Base-by-base conservation (phyloP, 805 yeast genomes). In the Metschnikowia santaceciliae region DNA sequence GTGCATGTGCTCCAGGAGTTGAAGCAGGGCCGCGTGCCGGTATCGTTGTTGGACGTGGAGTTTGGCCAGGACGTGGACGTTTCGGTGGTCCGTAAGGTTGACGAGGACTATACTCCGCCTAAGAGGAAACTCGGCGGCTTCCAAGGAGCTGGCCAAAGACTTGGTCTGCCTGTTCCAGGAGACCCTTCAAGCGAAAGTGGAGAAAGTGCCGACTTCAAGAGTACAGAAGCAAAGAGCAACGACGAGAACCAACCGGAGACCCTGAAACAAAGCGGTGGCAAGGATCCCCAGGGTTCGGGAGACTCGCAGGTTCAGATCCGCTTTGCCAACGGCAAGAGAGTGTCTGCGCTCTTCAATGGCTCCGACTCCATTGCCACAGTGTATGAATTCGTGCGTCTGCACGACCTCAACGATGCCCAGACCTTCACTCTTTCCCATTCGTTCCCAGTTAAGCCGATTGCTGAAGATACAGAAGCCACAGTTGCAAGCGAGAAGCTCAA, bases 31-130 rank as follows among this genome's bases (percentile, higher is more conserved):
- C 78, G 95, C 52, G 99, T 97, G 0, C 99, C 99, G 17, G 70
- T 92, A 54, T 80, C 86, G 32, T 70, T 94, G 47, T 75, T 94
- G 56, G 82, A 88, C 56, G 97, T 92, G 15, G 82, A 84, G 60
- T 83, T 83, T 64, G 96, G 96, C 43, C 97, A 92, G 72, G 94
- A 88, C 54, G 98, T 94, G 23, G 96, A 91, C 63, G 97, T 92
- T 17, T 81, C 83, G 38, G 94, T 94, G n/a, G 78, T 79, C 51
- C 84, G 85, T 62, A 86, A 86, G 58, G 71, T 87, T 48, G 95
- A 90, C 48, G 96, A 92, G 66, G 88, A 86, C 39, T 94, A 80
- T 69, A 73, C 65, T 40, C 82, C 89, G n/a, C 90, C 92, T 34
- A 83, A 81, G 70, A 67, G 71, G 52, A 67, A 66, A 47, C 67